Percentiles rank a stretch among this genome's conserved stretches.
These are phyloP conservation scores for Apiosordaria backusii DNA, from an alignment of 495 filamentous ascomycete species.

Conservation along the genomic window DNA sequence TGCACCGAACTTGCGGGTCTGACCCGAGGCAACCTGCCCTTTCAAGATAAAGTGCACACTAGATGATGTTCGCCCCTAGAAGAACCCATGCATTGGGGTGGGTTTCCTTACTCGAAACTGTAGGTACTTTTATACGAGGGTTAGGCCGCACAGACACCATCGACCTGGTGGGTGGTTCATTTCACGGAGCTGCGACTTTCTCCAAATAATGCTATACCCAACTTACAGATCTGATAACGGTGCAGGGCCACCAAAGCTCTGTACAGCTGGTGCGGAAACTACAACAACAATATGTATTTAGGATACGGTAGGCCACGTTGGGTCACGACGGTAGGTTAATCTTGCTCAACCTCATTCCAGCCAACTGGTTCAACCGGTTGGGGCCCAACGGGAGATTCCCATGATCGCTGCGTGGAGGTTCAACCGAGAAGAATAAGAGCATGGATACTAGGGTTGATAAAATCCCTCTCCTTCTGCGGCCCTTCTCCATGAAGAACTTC, in stretches of 20 bases:
- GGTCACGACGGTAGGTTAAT: neutral
- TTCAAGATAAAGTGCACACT: neutral
- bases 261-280: too few relatives aligned
- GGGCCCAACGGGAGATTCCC: neutral
- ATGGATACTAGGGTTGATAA: neutral
- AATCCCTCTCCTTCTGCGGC: neutral
- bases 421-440: neutral
- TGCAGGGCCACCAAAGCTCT: too few relatives aligned
- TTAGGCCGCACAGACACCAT: neutral
- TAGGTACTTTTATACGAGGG: neutral
- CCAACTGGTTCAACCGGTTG: neutral
- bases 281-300: too few relatives aligned
- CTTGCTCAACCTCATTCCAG: neutral
- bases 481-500: neutral
- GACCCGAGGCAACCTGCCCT: neutral
- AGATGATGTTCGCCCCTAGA: neutral
- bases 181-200: too few relatives aligned
- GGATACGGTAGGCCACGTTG: neutral
- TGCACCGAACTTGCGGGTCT: neutral
- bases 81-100: neutral
- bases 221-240: too few relatives aligned
- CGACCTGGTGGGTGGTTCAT: too few relatives aligned
- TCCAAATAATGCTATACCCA: too few relatives aligned
- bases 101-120: neutral
- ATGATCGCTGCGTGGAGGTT: neutral